phyloP scores from a whole-genome alignment of 164 flowering plant species.

The Chimonanthus salicifolius region DNA sequence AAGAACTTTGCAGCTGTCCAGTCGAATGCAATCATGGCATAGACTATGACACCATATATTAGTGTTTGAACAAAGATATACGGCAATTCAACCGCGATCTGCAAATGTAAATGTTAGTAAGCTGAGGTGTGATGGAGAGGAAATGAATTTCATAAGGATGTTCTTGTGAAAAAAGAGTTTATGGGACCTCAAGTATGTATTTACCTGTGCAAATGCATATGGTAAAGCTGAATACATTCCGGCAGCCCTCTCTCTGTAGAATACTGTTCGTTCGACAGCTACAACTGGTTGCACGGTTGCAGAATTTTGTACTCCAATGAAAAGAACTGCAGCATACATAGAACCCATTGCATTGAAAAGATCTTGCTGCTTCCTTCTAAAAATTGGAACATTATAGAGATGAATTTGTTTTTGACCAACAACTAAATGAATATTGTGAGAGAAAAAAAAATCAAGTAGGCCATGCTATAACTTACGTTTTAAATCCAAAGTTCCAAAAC shows the following conservation, averaged over 20 bases:
- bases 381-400: background rate
- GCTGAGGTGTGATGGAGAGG: background rate
- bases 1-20: slow-evolving; percentile 51
- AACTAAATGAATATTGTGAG: background rate
- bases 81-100: background rate
- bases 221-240: background rate
- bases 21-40: slow-evolving; percentile 56
- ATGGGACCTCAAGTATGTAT: background rate
- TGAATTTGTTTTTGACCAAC: background rate
- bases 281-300: background rate
- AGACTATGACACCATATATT: slow-evolving; percentile 35
- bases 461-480: slow-evolving; percentile 29
- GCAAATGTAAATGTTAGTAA: background rate
- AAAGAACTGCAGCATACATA: background rate
- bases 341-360: background rate
- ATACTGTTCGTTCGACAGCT: background rate
- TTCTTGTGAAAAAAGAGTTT: background rate
- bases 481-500: slow-evolving; percentile 64
- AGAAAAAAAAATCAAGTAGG: background rate
- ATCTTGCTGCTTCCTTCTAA: background rate
- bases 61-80: background rate
- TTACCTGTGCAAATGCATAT: background rate
- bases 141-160: background rate
- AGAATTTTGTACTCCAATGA: background rate
- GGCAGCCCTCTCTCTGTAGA: background rate